phyloP scores from a whole-genome alignment of 352 stramenopile species.

The Globisporangium parvum region DNA sequence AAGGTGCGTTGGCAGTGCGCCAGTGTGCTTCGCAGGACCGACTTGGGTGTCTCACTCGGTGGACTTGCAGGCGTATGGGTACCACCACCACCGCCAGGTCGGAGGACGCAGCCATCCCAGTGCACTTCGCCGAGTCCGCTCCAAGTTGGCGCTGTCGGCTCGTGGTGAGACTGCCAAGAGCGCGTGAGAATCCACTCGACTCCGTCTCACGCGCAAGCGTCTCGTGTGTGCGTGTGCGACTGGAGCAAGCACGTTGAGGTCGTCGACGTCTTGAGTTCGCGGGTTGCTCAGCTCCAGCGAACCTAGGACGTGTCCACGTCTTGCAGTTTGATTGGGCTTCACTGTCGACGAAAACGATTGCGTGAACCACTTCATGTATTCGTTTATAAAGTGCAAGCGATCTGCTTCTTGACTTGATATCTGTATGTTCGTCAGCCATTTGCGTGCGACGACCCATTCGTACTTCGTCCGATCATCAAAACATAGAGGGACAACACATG shows the following conservation, averaged over 20 bases:
- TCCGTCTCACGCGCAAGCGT: too few relatives aligned
- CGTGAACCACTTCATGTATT: not conserved
- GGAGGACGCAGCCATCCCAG: not conserved
- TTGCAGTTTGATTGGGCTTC: not conserved
- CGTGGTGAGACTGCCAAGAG: not conserved
- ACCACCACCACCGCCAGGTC: not conserved
- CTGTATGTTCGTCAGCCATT: not conserved
- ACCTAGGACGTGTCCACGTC: not conserved
- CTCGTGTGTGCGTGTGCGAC: too few relatives aligned
- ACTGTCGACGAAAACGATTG: not conserved
- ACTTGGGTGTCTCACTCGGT: not conserved
- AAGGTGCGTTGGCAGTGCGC: conserved; percentile 16
- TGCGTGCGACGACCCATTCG: not conserved
- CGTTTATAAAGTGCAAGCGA: not conserved
- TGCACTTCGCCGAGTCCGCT: too few relatives aligned
- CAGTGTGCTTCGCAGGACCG: not conserved
- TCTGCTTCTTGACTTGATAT: not conserved
- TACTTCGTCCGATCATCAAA: too few relatives aligned
- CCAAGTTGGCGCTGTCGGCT: not conserved
- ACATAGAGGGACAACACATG: too few relatives aligned
- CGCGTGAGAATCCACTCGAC: not conserved
- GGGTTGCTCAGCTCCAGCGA: too few relatives aligned
- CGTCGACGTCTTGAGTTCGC: too few relatives aligned
- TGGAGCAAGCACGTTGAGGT: too few relatives aligned
- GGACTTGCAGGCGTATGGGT: not conserved